Percentiles rank a stretch among this genome's conserved stretches.
Conservation (phyloP, 2,329 filamentous ascomycete species). For the Rhexocercosporidium sp. region DNA sequence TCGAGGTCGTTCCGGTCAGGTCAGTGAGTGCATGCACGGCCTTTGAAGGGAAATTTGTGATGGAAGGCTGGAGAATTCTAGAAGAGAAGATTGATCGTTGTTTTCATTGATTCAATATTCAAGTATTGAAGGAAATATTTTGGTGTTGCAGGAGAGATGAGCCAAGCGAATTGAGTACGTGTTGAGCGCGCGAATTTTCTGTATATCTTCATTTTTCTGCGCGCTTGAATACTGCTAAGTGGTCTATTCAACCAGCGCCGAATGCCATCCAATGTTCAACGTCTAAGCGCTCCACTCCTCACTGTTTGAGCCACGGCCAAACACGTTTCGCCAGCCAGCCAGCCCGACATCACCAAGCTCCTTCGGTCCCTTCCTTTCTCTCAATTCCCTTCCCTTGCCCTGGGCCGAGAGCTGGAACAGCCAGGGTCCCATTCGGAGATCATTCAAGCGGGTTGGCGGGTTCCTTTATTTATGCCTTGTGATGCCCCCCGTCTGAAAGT, state of each 20-base stretch:
- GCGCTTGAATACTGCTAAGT: slow-evolving; percentile 6
- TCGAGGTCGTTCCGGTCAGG: slow-evolving; percentile 21
- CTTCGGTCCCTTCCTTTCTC: background rate
- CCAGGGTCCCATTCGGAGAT: slow-evolving; percentile 26
- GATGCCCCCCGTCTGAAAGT: slow-evolving; percentile 26
- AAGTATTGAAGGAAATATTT: background rate
- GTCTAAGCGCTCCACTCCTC: slow-evolving; percentile 19
- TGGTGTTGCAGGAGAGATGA: background rate
- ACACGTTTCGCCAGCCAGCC: slow-evolving; percentile 31
- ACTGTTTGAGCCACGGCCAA: slow-evolving; percentile 30
- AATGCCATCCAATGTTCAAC: slow-evolving; percentile 28
- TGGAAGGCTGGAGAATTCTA: background rate
- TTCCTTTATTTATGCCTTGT: slow-evolving; percentile 37
- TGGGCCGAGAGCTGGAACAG: slow-evolving; percentile 16
- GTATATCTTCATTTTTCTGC: slow-evolving; percentile 13
- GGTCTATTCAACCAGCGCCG: background rate
- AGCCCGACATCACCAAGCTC: slow-evolving; percentile 8
- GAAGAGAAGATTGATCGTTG: background rate
- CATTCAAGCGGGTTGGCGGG: slow-evolving; percentile 23
- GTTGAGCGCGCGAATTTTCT: background rate
- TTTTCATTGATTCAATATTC: background rate
- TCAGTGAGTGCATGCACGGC: slow-evolving; percentile 20
- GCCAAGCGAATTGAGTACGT: background rate
- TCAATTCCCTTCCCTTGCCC: background rate
- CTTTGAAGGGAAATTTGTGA: slow-evolving; percentile 9